phyloP scores from a whole-genome alignment of 768 basidiomycete species.

The Coprinellus aureogranulatus region DNA sequence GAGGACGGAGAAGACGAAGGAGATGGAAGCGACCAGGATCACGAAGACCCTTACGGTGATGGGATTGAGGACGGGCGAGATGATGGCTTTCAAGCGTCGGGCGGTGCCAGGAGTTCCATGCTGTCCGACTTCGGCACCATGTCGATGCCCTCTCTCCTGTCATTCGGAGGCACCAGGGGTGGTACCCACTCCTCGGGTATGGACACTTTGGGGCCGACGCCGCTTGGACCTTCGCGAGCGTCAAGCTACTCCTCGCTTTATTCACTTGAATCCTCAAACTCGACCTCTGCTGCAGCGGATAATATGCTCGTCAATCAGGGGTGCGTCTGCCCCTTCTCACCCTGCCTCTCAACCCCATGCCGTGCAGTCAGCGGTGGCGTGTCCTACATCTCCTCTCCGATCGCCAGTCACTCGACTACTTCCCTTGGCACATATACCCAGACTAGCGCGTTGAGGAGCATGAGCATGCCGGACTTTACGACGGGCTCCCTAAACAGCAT shows the following conservation, averaged over 20 bases:
- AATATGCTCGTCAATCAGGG: neutral
- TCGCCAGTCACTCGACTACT: neutral
- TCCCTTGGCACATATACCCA: neutral
- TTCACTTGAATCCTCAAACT: neutral
- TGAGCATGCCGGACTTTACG: neutral
- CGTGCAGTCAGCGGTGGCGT: neutral
- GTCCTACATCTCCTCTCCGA: neutral
- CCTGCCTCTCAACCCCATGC: neutral
- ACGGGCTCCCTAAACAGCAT: neutral
- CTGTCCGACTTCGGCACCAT: neutral
- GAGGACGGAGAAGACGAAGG: conserved; percentile 8
- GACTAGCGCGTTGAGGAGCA: neutral
- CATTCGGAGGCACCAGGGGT: neutral
- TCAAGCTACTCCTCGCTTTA: neutral
- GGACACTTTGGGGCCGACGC: neutral
- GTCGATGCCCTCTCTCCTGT: neutral
- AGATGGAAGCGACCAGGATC: neutral
- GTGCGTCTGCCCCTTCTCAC: neutral
- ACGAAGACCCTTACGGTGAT: neutral
- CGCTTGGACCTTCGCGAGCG: neutral
- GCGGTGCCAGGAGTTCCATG: neutral
- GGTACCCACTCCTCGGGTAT: neutral
- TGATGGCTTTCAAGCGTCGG: too few relatives aligned
- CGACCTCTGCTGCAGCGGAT: neutral
- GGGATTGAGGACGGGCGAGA: neutral